Evolutionary conservation across 2,329 filamentous ascomycete genomes (phyloP).

Genomic region (Colletotrichum tabaci): DNA sequence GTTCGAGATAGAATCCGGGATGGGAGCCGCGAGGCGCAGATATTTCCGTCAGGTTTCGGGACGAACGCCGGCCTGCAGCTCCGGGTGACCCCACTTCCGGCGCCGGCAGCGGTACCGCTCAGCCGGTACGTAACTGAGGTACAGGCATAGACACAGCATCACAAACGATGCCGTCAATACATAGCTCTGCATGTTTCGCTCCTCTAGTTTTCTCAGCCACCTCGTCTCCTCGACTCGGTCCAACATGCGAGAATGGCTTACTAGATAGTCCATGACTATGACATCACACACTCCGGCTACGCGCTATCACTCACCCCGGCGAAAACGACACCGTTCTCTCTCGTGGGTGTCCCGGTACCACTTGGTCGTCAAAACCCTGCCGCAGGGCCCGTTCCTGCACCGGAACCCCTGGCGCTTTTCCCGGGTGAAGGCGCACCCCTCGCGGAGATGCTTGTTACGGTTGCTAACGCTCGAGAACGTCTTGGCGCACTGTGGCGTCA

Average conservation of each 20-base stretch:
- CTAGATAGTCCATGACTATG: too few relatives aligned
- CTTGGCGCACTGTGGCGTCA: conserved; percentile 45
- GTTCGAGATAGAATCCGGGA: neutral
- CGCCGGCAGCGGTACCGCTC: neutral
- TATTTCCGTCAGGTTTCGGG: too few relatives aligned
- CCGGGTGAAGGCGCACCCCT: conserved; percentile 47
- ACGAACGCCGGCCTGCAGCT: rapidly evolving
- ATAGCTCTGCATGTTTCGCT: too few relatives aligned
- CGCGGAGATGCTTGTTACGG: conserved; percentile 51
- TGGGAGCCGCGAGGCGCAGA: neutral
- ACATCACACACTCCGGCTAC: too few relatives aligned
- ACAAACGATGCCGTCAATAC: neutral
- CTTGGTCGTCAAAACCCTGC: conserved; percentile 47
- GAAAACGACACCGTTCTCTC: conserved; percentile 47
- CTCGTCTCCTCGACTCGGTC: too few relatives aligned
- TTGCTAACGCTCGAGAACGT: conserved; percentile 51
- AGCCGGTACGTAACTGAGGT: neutral
- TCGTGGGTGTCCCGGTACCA: conserved; percentile 51
- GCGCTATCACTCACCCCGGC: conserved; percentile 6
- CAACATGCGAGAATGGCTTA: too few relatives aligned
- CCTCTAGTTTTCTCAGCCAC: too few relatives aligned
- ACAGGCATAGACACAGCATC: neutral
- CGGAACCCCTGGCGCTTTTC: conserved; percentile 44
- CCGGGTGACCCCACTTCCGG: too few relatives aligned
- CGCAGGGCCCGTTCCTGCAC: conserved; percentile 48